Percentiles rank a stretch among this genome's conserved stretches.
These are phyloP conservation scores for Athelia psychrophila DNA, from an alignment of 1,284 basidiomycete genomes.

Conservation along the genomic window DNA sequence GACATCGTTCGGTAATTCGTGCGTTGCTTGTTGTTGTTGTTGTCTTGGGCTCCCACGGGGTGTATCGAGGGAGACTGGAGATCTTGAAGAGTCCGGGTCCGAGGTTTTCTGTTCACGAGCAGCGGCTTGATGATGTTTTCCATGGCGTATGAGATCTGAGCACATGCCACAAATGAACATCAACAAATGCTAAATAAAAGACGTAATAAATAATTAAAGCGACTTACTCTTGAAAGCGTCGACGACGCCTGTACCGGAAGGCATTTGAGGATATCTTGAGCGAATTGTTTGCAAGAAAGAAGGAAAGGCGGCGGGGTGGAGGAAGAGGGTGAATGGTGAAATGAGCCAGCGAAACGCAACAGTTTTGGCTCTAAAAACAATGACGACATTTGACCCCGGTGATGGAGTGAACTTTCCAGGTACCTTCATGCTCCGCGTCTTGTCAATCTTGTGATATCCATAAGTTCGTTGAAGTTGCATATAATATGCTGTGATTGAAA, in stretches of 20 bases:
- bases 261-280: constrained; percentile 23
- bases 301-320: neutral
- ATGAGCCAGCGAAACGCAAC: neutral
- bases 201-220: constrained; percentile 11
- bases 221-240: constrained; percentile 70
- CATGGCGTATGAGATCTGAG: constrained; percentile 84
- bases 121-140: constrained; percentile 63
- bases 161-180: constrained; percentile 13
- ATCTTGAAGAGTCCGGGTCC: constrained; percentile 24
- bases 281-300: neutral
- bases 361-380: no score
- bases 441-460: no score
- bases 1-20: constrained; percentile 32
- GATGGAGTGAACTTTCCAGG: neutral
- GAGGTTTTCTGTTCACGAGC: constrained; percentile 30
- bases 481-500: no score
- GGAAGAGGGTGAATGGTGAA: neutral
- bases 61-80: constrained; percentile 23
- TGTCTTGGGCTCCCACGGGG: constrained; percentile 24
- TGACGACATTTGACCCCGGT: neutral
- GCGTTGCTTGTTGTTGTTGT: constrained; percentile 24
- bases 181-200: constrained; percentile 10
- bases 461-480: no score
- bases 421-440: neutral
- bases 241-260: constrained; percentile 49